Evolutionary conservation across 345 rosid genomes (phyloP).

Genomic region (Ricinus communis): DNA sequence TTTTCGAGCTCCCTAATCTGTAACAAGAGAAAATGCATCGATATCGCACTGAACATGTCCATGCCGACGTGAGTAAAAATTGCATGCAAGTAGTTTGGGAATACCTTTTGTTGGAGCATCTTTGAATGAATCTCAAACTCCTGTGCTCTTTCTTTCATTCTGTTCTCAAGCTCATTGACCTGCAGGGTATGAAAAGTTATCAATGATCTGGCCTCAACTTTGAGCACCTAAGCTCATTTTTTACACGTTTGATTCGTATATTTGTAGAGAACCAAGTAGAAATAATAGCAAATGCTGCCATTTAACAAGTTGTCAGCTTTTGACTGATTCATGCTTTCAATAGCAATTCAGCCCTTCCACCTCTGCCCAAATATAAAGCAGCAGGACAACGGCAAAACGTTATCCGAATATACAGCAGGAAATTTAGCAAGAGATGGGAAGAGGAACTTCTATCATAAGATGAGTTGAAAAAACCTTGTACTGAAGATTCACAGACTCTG

Average conservation of each 20-base stretch:
- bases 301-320: no score
- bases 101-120: conserved; percentile 41
- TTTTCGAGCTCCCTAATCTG: conserved; percentile 24
- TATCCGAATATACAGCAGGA: no score
- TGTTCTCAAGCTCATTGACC: conserved; percentile 39
- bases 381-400: no score
- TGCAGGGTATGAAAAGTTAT: conserved; percentile 13
- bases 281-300: no score
- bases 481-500: conserved; percentile 17
- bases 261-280: no score
- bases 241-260: no score
- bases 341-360: no score
- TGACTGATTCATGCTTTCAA: no score
- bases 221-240: neutral
- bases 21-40: neutral
- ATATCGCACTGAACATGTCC: no score
- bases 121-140: conserved; percentile 30
- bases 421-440: neutral
- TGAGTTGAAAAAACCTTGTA: conserved; percentile 1
- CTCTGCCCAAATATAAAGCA: no score
- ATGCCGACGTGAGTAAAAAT: no score
- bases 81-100: no score
- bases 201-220: neutral
- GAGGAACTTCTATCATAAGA: neutral
- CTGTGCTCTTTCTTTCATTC: conserved; percentile 27